phyloP scores from a whole-genome alignment of 1,284 basidiomycete genomes.

The Anthracocystis walkeri region DNA sequence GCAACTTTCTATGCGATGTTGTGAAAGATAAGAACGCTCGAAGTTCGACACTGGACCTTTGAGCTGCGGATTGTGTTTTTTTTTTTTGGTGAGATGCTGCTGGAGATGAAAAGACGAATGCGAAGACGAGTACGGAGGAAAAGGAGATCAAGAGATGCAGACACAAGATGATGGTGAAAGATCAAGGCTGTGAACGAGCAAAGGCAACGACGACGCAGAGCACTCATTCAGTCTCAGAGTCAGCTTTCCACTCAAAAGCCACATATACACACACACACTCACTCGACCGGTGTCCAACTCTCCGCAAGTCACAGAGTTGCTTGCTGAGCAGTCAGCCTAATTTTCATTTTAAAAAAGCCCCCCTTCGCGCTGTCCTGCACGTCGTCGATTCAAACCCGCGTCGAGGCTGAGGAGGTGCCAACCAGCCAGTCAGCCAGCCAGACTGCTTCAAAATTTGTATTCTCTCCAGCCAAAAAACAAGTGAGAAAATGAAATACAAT shows the following conservation, averaged over 20 bases:
- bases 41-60: background rate
- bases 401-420: conserved; percentile 4
- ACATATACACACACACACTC: too few relatives aligned
- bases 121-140: background rate
- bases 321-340: background rate
- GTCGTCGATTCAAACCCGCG: conserved; percentile 15
- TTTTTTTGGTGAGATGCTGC: background rate
- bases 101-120: background rate
- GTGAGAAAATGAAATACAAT: too few relatives aligned
- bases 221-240: conserved; percentile 3
- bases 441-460: conserved; percentile 1
- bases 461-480: background rate
- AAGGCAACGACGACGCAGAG: background rate
- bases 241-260: too few relatives aligned
- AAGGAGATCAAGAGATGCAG: background rate
- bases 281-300: background rate
- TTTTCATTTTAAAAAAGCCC: background rate
- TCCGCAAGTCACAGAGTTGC: background rate
- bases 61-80: background rate
- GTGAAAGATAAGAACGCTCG: conserved; percentile 3
- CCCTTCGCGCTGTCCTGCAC: conserved; percentile 6
- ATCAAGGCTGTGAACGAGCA: background rate
- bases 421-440: conserved; percentile 6
- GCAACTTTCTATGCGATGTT: background rate
- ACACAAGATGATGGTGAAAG: conserved; percentile 5